Evolutionary conservation across 2,329 filamentous ascomycete genomes (phyloP), one percentile per base, ranked within the genome.

Genomic region (Metarhizium robertsii): DNA sequence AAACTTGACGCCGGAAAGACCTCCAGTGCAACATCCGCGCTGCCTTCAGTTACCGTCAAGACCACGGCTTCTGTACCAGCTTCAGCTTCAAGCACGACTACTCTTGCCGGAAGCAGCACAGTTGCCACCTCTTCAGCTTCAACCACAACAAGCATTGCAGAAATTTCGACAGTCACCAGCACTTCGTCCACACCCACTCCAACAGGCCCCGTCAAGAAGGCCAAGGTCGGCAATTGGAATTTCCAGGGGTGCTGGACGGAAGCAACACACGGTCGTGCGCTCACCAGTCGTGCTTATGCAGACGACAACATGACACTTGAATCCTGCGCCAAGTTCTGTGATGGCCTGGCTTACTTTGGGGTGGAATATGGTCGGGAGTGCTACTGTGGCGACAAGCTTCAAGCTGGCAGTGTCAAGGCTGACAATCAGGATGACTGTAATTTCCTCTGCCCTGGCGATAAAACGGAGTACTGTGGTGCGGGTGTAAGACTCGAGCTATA

Each of bases 161-260:
- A 36, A 2, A 51, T 48, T 10, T 48, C 30, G 16, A 59, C 57
- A 25, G 51, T 56, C 10, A 59, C 52, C 25, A 61, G 57, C 32
- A 58, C 59, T 25, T 60, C 57, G 8, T 54, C 58, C 4, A 60
- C 56, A 0, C 61, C 61, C 2, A 60, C 56, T 10, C 59, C 61
- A 1, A 66, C 68, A 3, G 60, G 59, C 0, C 67, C 68, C 0
- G 60, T 60, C 6, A 62, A 64, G 36, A 65, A 64, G 1, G 47
- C 61, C 1, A 58, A 56, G 3, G 59, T 69, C 1, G 66, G 64
- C 6, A 56, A 59, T 4, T 74, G 66, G 62, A 54, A 52, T 1
- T 71, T 64, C 51, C 65, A 71, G 38, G 71, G 71, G 2, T 74
- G 72, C 56, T 73, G 64, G 60, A 67, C 67, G 0, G 71, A 74